Base-by-base conservation (phyloP, 2,329 filamentous ascomycete species). In the Trichoderma sp. region DNA sequence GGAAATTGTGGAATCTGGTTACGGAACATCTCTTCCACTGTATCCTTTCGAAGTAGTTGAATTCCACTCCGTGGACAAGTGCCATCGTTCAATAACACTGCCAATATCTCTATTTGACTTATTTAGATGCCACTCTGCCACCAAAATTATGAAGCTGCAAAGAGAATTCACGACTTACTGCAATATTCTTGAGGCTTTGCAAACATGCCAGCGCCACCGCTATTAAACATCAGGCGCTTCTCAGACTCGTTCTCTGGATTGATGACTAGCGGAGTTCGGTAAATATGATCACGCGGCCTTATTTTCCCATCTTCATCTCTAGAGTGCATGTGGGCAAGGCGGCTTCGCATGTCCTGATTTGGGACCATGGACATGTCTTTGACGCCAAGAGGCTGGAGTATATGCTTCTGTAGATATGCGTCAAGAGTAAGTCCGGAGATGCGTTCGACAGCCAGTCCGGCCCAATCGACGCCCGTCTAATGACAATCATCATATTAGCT, bases 1-100 rank as follows among this genome's bases (percentile, higher is more conserved):
- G 61, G 61, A n/a, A 57, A 57, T n/a, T 65, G 50, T 9, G 61
- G 29, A 15, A 65, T 45, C 52, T 65, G 61, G 37, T 65, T 65
- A 45, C 52, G 61, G 29, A 65, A 65, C 61, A 65, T 65, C 52
- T 65, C 61, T 9, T 65, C 52, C 37, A 65, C 52, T 0, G 63
- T 65, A 0, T 65, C 63, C 27, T 65, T 57, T 17, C 15, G 63
- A 19, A 65, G 15, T 8, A 65, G 9, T 12, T 65, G 52, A 8
- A 13, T 19, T 35, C 52, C 52, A n/a, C 37, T 65, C 35, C n/a
- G 37, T 0, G 63, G 63, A 29, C 52, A 65, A 34, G 52, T 65
- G 19, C 63, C 63, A 22, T 65, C 19, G 19, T 65, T 65, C 29
- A 65, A 48, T 1, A 65, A 7, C 19, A 57, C 63, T 19, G 63